Conservation (phyloP, 352 stramenopile genomes). For the Globisporangium radiosum region DNA sequence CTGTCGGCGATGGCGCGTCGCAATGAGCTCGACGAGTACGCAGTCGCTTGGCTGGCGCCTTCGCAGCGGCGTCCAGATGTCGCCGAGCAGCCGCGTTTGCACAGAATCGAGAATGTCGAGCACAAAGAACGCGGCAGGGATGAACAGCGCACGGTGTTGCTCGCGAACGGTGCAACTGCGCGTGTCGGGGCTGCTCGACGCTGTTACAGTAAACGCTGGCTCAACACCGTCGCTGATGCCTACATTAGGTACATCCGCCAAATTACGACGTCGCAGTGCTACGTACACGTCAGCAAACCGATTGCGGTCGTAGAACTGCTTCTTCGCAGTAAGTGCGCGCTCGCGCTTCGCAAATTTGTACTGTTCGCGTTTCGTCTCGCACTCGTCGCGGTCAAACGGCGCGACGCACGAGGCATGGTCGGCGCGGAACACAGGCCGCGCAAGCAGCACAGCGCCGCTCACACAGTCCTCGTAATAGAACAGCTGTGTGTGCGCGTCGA, state of each 20-base stretch:
- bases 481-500: conserved; percentile 37
- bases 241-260: too few species aligned
- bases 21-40: conserved; percentile 43
- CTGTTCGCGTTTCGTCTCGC: conserved; percentile 29
- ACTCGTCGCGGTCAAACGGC: conserved; percentile 44
- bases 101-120: conserved; percentile 36
- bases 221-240: too few species aligned
- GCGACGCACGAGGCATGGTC: conserved; percentile 18
- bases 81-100: conserved; percentile 30
- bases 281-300: conserved; percentile 1
- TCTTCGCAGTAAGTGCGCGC: conserved; percentile 32
- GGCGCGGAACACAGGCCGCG: conserved; percentile 32
- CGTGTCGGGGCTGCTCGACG: too few species aligned
- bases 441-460: conserved; percentile 27
- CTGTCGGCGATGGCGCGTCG: conserved; percentile 38
- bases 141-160: conserved; percentile 17
- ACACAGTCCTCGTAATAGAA: conserved; percentile 56
- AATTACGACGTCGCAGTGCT: too few species aligned
- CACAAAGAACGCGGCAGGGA: conserved; percentile 32
- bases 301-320: conserved; percentile 29
- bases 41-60: conserved; percentile 15
- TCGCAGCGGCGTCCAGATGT: conserved; percentile 44
- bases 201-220: too few species aligned
- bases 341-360: conserved; percentile 39
- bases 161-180: not conserved